phyloP scores from a whole-genome alignment of 1,139 yeast species.

The Lodderomyces orthopsilosis region DNA sequence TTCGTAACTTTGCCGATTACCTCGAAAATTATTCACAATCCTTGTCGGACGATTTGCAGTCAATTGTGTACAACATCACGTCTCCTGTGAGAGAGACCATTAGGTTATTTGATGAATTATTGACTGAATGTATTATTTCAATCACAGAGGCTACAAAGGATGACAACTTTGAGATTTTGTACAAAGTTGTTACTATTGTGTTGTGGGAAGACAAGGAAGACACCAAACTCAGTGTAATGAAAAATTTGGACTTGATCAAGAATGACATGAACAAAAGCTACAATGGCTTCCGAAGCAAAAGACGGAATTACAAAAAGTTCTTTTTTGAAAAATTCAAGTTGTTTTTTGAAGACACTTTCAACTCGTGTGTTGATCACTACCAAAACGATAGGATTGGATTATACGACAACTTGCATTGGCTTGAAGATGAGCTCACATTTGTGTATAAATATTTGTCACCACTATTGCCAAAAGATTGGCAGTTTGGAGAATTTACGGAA shows the following conservation, averaged over 20 bases:
- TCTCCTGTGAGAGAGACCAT: conserved; percentile 49
- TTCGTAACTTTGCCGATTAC: conserved; percentile 79
- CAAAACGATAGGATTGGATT: conserved; percentile 54
- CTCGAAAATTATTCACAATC: conserved; percentile 51
- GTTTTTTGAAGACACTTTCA: conserved; percentile 64
- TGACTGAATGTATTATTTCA: conserved; percentile 60
- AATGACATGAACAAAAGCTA: conserved; percentile 25
- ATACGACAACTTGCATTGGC: conserved; percentile 75
- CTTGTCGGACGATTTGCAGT: conserved; percentile 67
- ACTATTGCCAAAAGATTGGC: conserved; percentile 74
- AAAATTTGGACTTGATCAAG: conserved; percentile 35
- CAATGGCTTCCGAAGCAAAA: conserved; percentile 37
- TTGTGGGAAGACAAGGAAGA: conserved; percentile 83
- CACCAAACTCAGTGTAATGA: conserved; percentile 52
- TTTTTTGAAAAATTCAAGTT: conserved; percentile 61
- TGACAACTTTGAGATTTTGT: conserved; percentile 65
- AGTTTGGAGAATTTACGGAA: conserved; percentile 60
- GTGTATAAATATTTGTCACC: conserved; percentile 57
- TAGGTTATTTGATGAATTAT: conserved; percentile 59
- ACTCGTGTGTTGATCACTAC: conserved; percentile 60
- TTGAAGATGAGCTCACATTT: conserved; percentile 72
- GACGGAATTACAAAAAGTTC: conserved; percentile 64
- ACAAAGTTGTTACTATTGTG: conserved; percentile 70
- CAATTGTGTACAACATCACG: conserved; percentile 63
- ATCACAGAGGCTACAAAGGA: conserved; percentile 69